These are phyloP conservation scores for Scheffersomyces lignicola DNA, from an alignment of 1,139 yeast genomes.

Conservation along the genomic window DNA sequence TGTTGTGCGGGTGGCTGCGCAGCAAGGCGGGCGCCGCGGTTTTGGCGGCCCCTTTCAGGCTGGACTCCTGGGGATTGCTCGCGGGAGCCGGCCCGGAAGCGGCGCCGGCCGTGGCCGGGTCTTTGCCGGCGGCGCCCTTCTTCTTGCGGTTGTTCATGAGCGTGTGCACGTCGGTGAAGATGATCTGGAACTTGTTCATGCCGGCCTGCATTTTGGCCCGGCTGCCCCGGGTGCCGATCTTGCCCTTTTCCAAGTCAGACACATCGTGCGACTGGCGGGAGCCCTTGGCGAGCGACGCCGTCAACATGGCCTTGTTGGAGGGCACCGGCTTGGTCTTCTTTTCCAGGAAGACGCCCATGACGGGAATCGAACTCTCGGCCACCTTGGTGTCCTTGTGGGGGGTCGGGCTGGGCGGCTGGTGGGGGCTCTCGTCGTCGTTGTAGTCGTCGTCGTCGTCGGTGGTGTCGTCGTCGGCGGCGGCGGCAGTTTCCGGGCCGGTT, in stretches of 20 bases:
- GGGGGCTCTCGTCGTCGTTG: constrained; percentile 4
- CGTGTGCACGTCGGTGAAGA: constrained; percentile 51
- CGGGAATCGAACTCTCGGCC: constrained; percentile 23
- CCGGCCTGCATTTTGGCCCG: constrained; percentile 45
- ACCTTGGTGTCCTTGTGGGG: constrained; percentile 30
- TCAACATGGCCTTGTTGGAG: constrained; percentile 1
- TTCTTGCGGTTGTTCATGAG: constrained; percentile 39
- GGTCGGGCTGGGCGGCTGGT: constrained; percentile 40
- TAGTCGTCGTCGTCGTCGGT: constrained; percentile 7
- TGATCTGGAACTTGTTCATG: constrained; percentile 54
- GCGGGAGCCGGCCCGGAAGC: constrained; percentile 1
- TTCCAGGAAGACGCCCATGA: constrained; percentile 48
- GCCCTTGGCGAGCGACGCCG: neutral
- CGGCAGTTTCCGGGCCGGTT: constrained; percentile 1
- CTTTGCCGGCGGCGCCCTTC: constrained; percentile 18
- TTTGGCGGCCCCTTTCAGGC: constrained; percentile 5
- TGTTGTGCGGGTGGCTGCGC: constrained; percentile 9
- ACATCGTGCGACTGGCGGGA: neutral
- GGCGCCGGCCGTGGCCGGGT: no score
- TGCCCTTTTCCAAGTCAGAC: neutral
- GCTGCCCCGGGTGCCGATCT: constrained; percentile 11
- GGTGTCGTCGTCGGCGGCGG: neutral
- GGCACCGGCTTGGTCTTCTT: constrained; percentile 13
- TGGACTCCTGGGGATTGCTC: constrained; percentile 6
- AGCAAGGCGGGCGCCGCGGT: constrained; percentile 8